Base-by-base conservation (phyloP, 495 filamentous ascomycete species). In the Daldinia vernicosa region DNA sequence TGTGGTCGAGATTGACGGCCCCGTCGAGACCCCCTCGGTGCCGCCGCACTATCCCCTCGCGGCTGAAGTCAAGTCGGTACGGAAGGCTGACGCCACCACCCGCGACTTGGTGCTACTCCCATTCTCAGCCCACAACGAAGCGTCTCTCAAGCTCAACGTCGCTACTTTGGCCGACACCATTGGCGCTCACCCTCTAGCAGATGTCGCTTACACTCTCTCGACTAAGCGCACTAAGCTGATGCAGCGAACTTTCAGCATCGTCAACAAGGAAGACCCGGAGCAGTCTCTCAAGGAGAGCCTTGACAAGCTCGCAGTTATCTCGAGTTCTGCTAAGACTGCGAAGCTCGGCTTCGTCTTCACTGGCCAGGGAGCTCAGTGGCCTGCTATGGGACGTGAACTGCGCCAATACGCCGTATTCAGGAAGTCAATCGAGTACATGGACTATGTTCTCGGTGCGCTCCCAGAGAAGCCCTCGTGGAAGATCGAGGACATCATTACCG, bases 361-460 rank as follows among this genome's bases (percentile, higher is more conserved):
- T 0, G 83, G 84, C 1, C 85, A 86, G 53, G 85, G 84, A 0
- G 82, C 83, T 0, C 84, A 86, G 40, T 87, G 83, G 82, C 54
- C 77, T 1, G 52, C 51, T 0, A 86, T 86, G 82, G 81, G 80
- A 30, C 55, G 59, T 1, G 66, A 78, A 6, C 50, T 79, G 0
- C 63, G 83, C 17, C 37, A 74, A 6, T 55, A 67, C 9, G 12
- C 15, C 0, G 33, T 37, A 0, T 70, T 70, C 24, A 47, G 26
- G 12, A 6, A 24, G 14, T 12, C 53, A 26, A 66, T 66, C 6
- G n/a, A 54, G 11, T 55, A 54, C 53, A 14, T 60, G 22, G 63
- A 63, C 19, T 7, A 47, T 4, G 26, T 53, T 15, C 60, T 64
- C 9, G 17, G 15, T 32, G 27, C 15, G 12, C n/a, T 60, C 11